Base-by-base conservation (phyloP, 2,329 filamentous ascomycete genomes). In the Phialocephala sp. region DNA sequence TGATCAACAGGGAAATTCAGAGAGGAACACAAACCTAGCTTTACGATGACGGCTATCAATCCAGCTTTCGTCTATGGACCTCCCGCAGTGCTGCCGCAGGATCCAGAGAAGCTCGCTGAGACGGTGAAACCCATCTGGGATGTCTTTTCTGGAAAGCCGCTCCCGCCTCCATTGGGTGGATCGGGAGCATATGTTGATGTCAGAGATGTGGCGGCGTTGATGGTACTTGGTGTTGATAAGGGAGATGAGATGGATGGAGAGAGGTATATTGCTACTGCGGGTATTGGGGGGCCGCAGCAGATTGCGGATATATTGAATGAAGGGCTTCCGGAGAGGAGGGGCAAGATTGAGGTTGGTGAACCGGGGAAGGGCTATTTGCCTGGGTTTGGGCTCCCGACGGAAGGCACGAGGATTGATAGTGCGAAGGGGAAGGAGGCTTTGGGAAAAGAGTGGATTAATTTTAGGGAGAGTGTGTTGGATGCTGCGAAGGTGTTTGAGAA, bases 381-480 rank as follows among this genome's bases (percentile, higher is more conserved):
- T 50, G 45, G 45, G 8, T 50, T 50, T 50, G 45, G 45, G n/a
- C 22, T 50, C 20, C 45, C 45, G n/a, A 50, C 20, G 8, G 45
- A 50, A 11, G 45, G 45, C 18, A 50, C 18, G 20, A 22, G 45
- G 20, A 50, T 50, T 50, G 45, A 50, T 24, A 24, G 45, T 24
- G 18, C 45, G n/a, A 50, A 50, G 9, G 45, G 45, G 4, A 50
- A 22, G 12, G 12, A 24, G 8, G 20, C 22, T n/a, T 14, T 50
- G 45, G 45, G 45, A n/a, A 50, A n/a, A n/a, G 45, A 50, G n/a
- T 50, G 45, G 45, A 50, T 50, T 24, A n/a, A n/a, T n/a, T 50
- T 9, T 50, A 50, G 20, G n/a, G 45, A 50, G 20, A 9, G 45
- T 24, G 45, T 50, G n/a, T 50, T 50, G 45, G 45, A 50, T 50